Evolutionary conservation across 495 filamentous ascomycete genomes (phyloP).

Genomic region (Penicillium paradoxum): DNA sequence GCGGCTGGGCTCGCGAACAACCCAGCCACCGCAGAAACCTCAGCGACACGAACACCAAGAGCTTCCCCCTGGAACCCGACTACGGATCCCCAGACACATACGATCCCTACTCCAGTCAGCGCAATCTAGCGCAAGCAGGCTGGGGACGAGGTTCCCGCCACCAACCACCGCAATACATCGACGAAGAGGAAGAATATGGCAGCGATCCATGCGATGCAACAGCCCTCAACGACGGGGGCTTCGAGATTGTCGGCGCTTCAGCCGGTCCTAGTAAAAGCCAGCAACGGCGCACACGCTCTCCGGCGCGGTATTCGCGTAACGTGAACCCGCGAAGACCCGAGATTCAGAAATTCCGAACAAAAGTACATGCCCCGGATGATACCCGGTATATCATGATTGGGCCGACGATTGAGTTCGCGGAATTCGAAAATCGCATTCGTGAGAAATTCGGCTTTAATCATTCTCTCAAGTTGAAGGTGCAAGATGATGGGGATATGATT

Average conservation of each 20-base stretch:
- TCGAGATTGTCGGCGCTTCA: conserved; percentile 65
- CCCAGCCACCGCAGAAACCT: conserved; percentile 28
- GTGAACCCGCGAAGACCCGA: conserved; percentile 35
- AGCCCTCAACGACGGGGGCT: conserved; percentile 61
- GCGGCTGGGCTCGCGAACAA: conserved; percentile 15
- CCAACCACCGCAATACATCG: conserved; percentile 57
- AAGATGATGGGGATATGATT: conserved; percentile 88
- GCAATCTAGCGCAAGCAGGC: conserved; percentile 13
- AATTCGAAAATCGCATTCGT: conserved; percentile 69
- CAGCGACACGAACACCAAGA: conserved; percentile 31
- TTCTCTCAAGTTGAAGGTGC: conserved; percentile 77
- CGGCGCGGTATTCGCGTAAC: conserved; percentile 25
- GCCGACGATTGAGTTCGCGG: conserved; percentile 63
- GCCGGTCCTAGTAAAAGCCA: conserved; percentile 5
- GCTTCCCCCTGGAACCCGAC: conserved; percentile 27
- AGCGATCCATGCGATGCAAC: conserved; percentile 63
- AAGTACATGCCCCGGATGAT: conserved; percentile 80
- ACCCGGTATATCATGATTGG: conserved; percentile 91
- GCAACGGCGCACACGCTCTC: conserved; percentile 28
- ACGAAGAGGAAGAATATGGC: conserved; percentile 66
- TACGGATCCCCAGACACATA: conserved; percentile 63
- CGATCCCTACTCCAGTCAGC: conserved; percentile 55
- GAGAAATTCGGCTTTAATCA: conserved; percentile 75
- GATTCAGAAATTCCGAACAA: conserved; percentile 68
- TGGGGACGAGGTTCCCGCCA: conserved; percentile 36